Conservation (phyloP, 2,329 filamentous ascomycete species). For the Huntiella moniliformis region DNA sequence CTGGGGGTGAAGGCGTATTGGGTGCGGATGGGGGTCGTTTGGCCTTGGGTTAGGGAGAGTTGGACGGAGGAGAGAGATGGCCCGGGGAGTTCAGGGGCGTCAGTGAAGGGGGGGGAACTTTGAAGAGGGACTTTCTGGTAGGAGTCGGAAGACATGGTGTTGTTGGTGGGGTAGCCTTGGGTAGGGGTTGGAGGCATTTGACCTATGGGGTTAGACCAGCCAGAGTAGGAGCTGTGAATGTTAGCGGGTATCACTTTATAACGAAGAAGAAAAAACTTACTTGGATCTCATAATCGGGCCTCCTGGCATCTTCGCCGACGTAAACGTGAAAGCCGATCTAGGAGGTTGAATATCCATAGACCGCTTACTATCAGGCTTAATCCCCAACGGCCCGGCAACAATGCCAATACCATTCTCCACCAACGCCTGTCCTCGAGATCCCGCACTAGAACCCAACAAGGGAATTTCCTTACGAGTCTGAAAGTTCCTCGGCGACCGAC, state of each 20-base stretch:
- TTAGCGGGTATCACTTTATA: too few relatives aligned
- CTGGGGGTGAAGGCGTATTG: conserved; percentile 37
- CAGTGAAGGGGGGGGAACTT: conserved; percentile 26
- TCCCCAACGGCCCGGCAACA: conserved; percentile 35
- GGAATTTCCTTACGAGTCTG: conserved; percentile 86
- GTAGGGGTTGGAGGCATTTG: conserved; percentile 30
- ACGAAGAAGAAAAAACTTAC: too few relatives aligned
- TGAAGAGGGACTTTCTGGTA: conserved; percentile 36
- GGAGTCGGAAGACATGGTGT: conserved; percentile 30
- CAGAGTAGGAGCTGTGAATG: conserved; percentile 33
- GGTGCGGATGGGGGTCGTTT: conserved; percentile 29
- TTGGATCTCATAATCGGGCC: conserved; percentile 39
- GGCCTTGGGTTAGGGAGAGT: conserved; percentile 29
- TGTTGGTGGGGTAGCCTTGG: conserved; percentile 29
- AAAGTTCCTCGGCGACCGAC: conserved; percentile 85
- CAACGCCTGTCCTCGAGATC: conserved; percentile 57
- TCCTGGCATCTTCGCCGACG: conserved; percentile 34
- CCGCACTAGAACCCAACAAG: conserved; percentile 56
- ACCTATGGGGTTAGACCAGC: conserved; percentile 32
- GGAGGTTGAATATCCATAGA: conserved; percentile 36
- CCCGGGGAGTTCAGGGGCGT: conserved; percentile 26
- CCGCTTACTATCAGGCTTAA: conserved; percentile 36
- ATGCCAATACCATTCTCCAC: conserved; percentile 44
- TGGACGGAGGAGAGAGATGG: conserved; percentile 26
- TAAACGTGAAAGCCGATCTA: conserved; percentile 39